phyloP scores from a whole-genome alignment of 2,329 filamentous ascomycete genomes.

The Thielaviopsis euricoi region DNA sequence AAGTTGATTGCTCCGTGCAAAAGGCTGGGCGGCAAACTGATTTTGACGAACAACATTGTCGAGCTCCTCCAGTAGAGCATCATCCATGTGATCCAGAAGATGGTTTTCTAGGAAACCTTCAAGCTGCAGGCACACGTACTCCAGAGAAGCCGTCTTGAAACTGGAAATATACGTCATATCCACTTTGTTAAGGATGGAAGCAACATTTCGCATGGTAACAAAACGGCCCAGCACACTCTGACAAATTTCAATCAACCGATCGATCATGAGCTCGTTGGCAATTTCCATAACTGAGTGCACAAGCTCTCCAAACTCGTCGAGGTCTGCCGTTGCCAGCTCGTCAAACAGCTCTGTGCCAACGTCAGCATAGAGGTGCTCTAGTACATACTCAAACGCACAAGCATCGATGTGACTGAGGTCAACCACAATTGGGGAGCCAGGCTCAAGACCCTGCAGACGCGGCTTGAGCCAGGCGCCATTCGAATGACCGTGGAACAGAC shows the following conservation, averaged over 20 bases:
- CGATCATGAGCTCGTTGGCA: slow-evolving; percentile 90
- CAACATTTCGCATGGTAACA: slow-evolving; percentile 74
- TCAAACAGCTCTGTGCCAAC: slow-evolving; percentile 68
- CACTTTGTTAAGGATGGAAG: slow-evolving; percentile 69
- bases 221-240: slow-evolving; percentile 71
- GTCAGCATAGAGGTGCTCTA: slow-evolving; percentile 73
- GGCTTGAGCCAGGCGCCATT: slow-evolving; percentile 65
- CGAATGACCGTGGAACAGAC: slow-evolving; percentile 77
- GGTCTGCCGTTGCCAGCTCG: slow-evolving; percentile 47
- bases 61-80: slow-evolving; percentile 64
- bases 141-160: slow-evolving; percentile 76
- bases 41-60: slow-evolving; percentile 68
- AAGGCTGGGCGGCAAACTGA: slow-evolving; percentile 61
- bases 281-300: slow-evolving; percentile 79
- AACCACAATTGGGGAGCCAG: slow-evolving; percentile 38
- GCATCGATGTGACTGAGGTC: slow-evolving; percentile 69
- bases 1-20: slow-evolving; percentile 58
- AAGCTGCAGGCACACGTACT: slow-evolving; percentile 83
- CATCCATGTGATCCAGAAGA: slow-evolving; percentile 69
- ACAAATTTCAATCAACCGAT: slow-evolving; percentile 76
- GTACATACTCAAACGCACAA: slow-evolving; percentile 59
- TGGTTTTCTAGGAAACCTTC: slow-evolving; percentile 87
- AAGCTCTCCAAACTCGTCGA: slow-evolving; percentile 79
- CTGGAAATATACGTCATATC: slow-evolving; percentile 66
- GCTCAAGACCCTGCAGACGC: slow-evolving; percentile 30